Base-by-base conservation (phyloP, 1,139 yeast species). In the Yamadazyma buinensis region DNA sequence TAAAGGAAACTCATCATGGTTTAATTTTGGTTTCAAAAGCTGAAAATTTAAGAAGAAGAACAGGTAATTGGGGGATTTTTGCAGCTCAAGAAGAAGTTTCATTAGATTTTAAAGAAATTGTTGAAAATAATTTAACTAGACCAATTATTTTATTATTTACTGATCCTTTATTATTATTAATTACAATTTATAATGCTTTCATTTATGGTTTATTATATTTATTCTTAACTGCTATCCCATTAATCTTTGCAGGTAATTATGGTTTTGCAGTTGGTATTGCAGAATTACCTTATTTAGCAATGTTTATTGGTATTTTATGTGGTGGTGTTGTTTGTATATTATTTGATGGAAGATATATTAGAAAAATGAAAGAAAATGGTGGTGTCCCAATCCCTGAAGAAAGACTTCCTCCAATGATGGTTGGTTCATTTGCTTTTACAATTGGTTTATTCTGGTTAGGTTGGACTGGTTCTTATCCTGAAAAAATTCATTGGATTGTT, bases 371-470 rank as follows among this genome's bases (percentile, higher is more conserved):
- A 13, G 61, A 51, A 3, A 75, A 77, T 48, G 74, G 71, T 28
- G 82, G 80, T 32, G 72, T 69, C 43, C 80, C 83, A 12, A 70
- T 80, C 9, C 95, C 96, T 1, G 96, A 87, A 56, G 83, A 78
- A 27, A 77, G 95, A 60, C 64, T 88, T 42, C 78, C 80, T 8
- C 80, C 90, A 15, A 77, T 84, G 82, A 73, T 84, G 61, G 54
- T 72, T 32, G 90, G 95, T 21, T 78, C 80, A 22, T 45, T 84
- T 38, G 55, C 72, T 11, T 85, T 86, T 65, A 81, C 94, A 23
- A 66, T 77, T 43, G 95, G 95, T 34, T 66, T 87, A 40, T 70
- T 87, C 49, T 85, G 95, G 95, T 69, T 86, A 52, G 78, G 86
- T 34, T 86, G 95, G 95, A 66, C 87, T 2, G 95, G 95, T 50